phyloP scores from a whole-genome alignment of 2,329 filamentous ascomycete genomes.

The Fusarium sp. region DNA sequence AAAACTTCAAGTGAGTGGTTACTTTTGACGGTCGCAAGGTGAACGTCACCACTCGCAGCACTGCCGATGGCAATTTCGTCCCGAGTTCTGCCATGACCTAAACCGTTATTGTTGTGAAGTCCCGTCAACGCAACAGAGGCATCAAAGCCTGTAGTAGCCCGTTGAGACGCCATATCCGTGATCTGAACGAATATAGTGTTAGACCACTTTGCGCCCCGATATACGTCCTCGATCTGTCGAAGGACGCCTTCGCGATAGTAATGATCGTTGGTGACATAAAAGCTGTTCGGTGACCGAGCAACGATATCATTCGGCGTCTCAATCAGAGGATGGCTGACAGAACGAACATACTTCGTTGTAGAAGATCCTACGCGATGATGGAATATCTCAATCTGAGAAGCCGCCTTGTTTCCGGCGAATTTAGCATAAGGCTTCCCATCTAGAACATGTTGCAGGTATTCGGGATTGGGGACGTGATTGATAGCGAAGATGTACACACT shows the following conservation, averaged over 20 bases:
- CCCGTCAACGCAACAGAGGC: slow-evolving; percentile 58
- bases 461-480: slow-evolving; percentile 68
- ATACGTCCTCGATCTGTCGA: slow-evolving; percentile 62
- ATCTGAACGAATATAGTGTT: slow-evolving; percentile 56
- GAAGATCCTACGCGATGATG: slow-evolving; percentile 61
- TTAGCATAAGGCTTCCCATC: slow-evolving; percentile 28
- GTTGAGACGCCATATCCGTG: slow-evolving; percentile 53
- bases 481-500: slow-evolving; percentile 71
- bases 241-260: slow-evolving; percentile 61
- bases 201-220: slow-evolving; percentile 60
- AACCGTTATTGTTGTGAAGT: slow-evolving; percentile 68
- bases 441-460: slow-evolving; percentile 44
- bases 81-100: slow-evolving; percentile 60
- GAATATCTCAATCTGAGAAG: slow-evolving; percentile 70
- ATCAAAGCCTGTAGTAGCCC: slow-evolving; percentile 43
- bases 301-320: slow-evolving; percentile 70
- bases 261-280: slow-evolving; percentile 73
- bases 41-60: slow-evolving; percentile 60
- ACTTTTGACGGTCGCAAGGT: slow-evolving; percentile 53
- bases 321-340: slow-evolving; percentile 65
- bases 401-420: slow-evolving; percentile 52
- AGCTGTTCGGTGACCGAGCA: slow-evolving; percentile 58
- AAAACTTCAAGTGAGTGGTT: slow-evolving; percentile 48
- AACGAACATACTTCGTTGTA: slow-evolving; percentile 61
- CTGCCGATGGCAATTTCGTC: slow-evolving; percentile 59